phyloP scores from a whole-genome alignment of 495 filamentous ascomycete species.

The Glonium stellatum region DNA sequence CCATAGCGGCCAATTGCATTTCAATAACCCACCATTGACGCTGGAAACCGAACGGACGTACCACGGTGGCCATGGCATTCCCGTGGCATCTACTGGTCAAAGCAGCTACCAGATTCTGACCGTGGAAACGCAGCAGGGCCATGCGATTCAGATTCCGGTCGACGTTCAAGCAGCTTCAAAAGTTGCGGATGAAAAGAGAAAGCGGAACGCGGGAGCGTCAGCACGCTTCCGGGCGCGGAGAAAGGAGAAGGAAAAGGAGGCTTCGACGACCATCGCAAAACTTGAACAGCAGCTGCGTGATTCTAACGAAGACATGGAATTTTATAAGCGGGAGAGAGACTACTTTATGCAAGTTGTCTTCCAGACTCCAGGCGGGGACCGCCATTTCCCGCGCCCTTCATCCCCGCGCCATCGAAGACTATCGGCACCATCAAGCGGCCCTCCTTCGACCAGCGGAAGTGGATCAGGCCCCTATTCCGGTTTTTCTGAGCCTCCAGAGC shows the following conservation, averaged over 20 bases:
- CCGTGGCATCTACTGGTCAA: conserved; percentile 34
- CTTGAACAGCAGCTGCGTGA: conserved; percentile 51
- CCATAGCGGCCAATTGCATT: conserved; percentile 1
- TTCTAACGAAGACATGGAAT: conserved; percentile 36
- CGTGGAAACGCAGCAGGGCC: conserved; percentile 33
- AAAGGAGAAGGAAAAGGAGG: conserved; percentile 82
- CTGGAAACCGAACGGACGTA: conserved; percentile 25
- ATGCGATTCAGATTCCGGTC: conserved; percentile 37
- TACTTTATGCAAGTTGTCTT: conserved; percentile 31
- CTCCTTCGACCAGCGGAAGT: conserved; percentile 9
- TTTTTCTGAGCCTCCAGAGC: conserved; percentile 12
- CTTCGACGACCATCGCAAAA: conserved; percentile 57
- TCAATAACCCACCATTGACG: conserved; percentile 11
- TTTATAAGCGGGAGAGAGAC: conserved; percentile 38
- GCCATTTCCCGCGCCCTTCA: conserved; percentile 33
- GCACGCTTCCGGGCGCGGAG: conserved; percentile 79
- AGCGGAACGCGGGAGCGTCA: conserved; percentile 85
- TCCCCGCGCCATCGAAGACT: conserved; percentile 29
- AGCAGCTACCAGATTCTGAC: conserved; percentile 38
- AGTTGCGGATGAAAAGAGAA: conserved; percentile 38
- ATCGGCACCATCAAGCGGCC: conserved; percentile 8
- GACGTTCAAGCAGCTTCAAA: conserved; percentile 39
- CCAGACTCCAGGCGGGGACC: conserved; percentile 29
- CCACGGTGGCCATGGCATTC: conserved; percentile 23
- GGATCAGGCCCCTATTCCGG: conserved; percentile 18